Evolutionary conservation across 352 stramenopile genomes (phyloP).

Genomic region (Phytophthora tubulina): DNA sequence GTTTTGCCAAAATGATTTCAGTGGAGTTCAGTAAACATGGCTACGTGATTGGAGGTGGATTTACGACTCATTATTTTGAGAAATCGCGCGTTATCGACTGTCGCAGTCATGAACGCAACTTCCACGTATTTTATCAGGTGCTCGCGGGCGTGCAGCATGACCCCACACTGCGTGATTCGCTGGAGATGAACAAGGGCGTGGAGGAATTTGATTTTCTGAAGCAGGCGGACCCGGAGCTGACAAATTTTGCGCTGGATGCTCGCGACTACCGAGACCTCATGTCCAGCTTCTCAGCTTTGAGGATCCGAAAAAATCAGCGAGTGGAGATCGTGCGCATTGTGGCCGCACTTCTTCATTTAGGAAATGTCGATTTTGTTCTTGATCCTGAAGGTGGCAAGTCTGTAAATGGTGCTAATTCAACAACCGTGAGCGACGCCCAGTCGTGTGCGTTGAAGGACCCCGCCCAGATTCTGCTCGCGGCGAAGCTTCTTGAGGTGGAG

Average conservation of each 20-base stretch:
- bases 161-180: constrained; percentile 65
- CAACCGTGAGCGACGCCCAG: constrained; percentile 46
- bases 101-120: constrained; percentile 89
- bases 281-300: constrained; percentile 81
- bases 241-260: constrained; percentile 65
- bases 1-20: constrained; percentile 87
- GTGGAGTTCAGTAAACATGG: constrained; percentile 85
- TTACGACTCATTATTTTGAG: constrained; percentile 88
- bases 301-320: constrained; percentile 83
- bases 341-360: constrained; percentile 76
- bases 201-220: constrained; percentile 75
- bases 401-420: constrained; percentile 38
- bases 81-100: constrained; percentile 86
- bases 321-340: constrained; percentile 85
- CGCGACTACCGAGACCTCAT: constrained; percentile 83
- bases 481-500: constrained; percentile 80
- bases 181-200: constrained; percentile 70
- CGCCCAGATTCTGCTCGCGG: constrained; percentile 68
- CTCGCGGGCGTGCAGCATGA: constrained; percentile 81
- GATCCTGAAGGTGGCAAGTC: constrained; percentile 72
- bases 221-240: constrained; percentile 50
- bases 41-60: constrained; percentile 79
- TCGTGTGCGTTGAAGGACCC: constrained; percentile 77
- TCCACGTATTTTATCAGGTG: constrained; percentile 95
- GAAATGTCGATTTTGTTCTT: constrained; percentile 82